Percentiles rank a stretch among this genome's conserved stretches.
Evolutionary conservation across 116 monocot species (phyloP).

Genomic region (Phalaenopsis hybrid): DNA sequence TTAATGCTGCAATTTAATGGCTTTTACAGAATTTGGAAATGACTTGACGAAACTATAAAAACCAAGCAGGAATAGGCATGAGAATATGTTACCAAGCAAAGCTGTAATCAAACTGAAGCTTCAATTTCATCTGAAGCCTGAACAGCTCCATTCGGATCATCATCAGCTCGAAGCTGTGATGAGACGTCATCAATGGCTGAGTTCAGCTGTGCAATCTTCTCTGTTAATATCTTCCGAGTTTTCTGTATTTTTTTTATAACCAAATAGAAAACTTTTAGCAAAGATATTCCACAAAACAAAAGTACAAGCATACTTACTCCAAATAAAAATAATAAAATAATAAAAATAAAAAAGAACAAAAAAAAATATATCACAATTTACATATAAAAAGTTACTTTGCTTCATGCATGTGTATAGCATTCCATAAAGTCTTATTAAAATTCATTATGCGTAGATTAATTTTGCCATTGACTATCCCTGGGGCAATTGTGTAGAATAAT

Average conservation of each 20-base stretch:
- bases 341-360: not conserved
- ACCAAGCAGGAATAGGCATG: too few relatives aligned
- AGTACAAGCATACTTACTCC: not conserved
- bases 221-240: conserved; percentile 60
- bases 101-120: conserved; percentile 21
- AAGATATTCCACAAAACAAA: too few relatives aligned
- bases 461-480: too few relatives aligned
- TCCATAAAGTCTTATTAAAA: too few relatives aligned
- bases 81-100: too few relatives aligned
- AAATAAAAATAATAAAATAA: not conserved
- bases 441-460: too few relatives aligned
- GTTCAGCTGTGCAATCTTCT: conserved; percentile 89
- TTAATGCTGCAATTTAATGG: too few relatives aligned
- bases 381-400: not conserved
- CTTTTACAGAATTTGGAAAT: too few relatives aligned
- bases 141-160: conserved; percentile 48
- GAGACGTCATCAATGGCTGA: conserved; percentile 77
- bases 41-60: not conserved
- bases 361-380: not conserved
- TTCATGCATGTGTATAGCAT: not conserved
- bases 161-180: conserved; percentile 58
- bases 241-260: conserved; percentile 36
- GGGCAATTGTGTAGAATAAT: too few relatives aligned
- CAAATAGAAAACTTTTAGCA: not conserved
- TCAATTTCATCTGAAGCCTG: conserved; percentile 42